phyloP scores from a whole-genome alignment of 805 yeast genomes.

The Yarrowia sp. region DNA sequence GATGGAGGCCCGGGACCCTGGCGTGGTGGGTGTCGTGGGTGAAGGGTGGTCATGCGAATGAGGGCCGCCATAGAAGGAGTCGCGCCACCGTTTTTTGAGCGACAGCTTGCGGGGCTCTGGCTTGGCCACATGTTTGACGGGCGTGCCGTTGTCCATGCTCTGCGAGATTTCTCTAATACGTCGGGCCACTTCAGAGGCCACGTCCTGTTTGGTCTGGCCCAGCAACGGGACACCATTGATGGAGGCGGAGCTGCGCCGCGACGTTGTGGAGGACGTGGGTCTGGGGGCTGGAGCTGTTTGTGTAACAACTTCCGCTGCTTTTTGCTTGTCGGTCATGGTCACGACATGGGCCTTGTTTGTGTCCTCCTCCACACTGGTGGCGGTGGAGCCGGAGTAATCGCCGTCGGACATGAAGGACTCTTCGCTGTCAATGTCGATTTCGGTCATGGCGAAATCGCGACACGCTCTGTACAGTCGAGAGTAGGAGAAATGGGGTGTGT shows the following conservation, averaged over 20 bases:
- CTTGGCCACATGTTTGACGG: neutral
- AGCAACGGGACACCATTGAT: constrained; percentile 11
- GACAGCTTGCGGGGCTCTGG: constrained; percentile 7
- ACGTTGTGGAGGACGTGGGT: neutral
- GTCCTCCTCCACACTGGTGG: constrained; percentile 3
- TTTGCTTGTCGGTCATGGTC: no score
- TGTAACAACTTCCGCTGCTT: no score
- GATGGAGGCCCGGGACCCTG: neutral
- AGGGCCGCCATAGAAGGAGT: neutral
- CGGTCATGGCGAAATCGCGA: neutral
- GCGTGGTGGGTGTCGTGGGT: neutral
- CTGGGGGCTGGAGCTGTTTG: no score
- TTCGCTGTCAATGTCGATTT: constrained; percentile 15
- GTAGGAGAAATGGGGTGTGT: no score
- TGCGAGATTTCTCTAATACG: constrained; percentile 15
- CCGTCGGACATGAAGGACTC: constrained; percentile 18
- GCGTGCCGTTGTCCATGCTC: neutral
- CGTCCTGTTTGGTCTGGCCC: constrained; percentile 12
- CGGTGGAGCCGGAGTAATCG: neutral
- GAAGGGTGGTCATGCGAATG: neutral
- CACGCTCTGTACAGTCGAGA: neutral
- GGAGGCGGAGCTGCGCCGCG: neutral
- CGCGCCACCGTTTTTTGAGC: constrained; percentile 18
- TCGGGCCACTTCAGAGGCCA: constrained; percentile 10
- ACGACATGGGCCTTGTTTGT: no score